Evolutionary conservation across 2,329 filamentous ascomycete species (phyloP).

Genomic region (Rugonectria rugulosa): DNA sequence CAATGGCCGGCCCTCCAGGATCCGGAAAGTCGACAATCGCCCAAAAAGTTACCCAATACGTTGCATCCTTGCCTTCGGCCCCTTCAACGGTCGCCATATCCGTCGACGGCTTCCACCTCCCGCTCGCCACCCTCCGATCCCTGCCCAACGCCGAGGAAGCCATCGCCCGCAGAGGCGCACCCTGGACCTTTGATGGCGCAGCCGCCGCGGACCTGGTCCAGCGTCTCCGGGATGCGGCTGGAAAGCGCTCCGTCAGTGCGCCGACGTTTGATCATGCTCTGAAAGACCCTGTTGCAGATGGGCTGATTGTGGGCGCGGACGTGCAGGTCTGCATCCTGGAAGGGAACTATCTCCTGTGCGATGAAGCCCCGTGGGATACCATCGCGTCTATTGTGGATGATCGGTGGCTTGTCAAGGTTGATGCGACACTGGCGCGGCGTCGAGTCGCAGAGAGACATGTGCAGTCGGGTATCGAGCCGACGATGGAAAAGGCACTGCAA

Average conservation of each 20-base stretch:
- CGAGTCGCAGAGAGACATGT: slow-evolving; percentile 50
- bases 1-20: slow-evolving; percentile 30
- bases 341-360: slow-evolving; percentile 64
- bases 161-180: slow-evolving; percentile 41
- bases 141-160: slow-evolving; percentile 43
- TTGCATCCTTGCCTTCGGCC: slow-evolving; percentile 16
- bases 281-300: slow-evolving; percentile 73
- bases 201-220: slow-evolving; percentile 31
- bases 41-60: slow-evolving; percentile 20
- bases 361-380: slow-evolving; percentile 43
- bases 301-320: slow-evolving; percentile 65
- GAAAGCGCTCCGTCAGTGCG: slow-evolving; percentile 51
- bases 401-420: slow-evolving; percentile 50
- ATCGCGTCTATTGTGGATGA: slow-evolving; percentile 48
- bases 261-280: slow-evolving; percentile 78
- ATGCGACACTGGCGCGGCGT: slow-evolving; percentile 44
- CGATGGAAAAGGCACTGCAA: slow-evolving; percentile 70
- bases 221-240: slow-evolving; percentile 20
- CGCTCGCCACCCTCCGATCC: slow-evolving; percentile 34
- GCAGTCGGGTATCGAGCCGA: slow-evolving; percentile 50
- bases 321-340: slow-evolving; percentile 74
- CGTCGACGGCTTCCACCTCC: slow-evolving; percentile 41
- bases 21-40: slow-evolving; percentile 34
- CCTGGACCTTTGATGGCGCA: slow-evolving; percentile 44
- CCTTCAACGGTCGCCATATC: slow-evolving; percentile 36